Conservation (phyloP, 768 basidiomycete genomes). For the Suillus plorans region DNA sequence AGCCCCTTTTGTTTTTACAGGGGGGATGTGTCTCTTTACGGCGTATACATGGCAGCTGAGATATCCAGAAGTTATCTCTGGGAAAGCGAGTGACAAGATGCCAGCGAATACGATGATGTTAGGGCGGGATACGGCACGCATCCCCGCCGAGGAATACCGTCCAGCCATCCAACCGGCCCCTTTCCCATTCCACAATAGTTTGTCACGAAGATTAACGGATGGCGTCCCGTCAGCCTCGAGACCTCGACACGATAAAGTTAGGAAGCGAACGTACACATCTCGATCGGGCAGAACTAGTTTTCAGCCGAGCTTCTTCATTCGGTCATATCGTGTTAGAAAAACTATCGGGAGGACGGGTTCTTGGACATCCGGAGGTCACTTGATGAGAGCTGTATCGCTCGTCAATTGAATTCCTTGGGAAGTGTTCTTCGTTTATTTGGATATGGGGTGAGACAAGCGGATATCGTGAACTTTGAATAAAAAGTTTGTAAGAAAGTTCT, state of each 20-base stretch:
- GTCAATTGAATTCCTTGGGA: not conserved
- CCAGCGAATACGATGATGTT: slow-evolving; percentile 1
- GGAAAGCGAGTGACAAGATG: slow-evolving; percentile 4
- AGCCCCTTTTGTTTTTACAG: not conserved
- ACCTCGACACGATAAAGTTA: not conserved
- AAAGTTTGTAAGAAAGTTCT: not conserved
- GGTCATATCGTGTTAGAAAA: not conserved
- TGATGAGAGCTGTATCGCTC: not conserved
- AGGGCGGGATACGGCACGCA: slow-evolving; percentile 5
- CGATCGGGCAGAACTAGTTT: not conserved
- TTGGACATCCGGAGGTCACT: not conserved
- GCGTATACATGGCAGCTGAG: not conserved
- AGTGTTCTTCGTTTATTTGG: not conserved
- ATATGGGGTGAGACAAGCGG: not conserved
- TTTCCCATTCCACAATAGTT: not conserved
- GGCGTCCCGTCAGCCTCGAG: slow-evolving; percentile 2
- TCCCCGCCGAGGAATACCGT: not conserved
- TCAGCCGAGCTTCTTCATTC: slow-evolving; percentile 4
- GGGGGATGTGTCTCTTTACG: not conserved
- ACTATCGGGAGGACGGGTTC: not conserved
- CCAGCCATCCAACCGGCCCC: not conserved
- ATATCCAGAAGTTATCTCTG: slow-evolving; percentile 1
- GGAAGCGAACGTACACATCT: not conserved
- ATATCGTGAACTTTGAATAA: not conserved
- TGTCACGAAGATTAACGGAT: not conserved